Evolutionary conservation across 129 eudicot genomes (phyloP).

Genomic region (Lonicera japonica): DNA sequence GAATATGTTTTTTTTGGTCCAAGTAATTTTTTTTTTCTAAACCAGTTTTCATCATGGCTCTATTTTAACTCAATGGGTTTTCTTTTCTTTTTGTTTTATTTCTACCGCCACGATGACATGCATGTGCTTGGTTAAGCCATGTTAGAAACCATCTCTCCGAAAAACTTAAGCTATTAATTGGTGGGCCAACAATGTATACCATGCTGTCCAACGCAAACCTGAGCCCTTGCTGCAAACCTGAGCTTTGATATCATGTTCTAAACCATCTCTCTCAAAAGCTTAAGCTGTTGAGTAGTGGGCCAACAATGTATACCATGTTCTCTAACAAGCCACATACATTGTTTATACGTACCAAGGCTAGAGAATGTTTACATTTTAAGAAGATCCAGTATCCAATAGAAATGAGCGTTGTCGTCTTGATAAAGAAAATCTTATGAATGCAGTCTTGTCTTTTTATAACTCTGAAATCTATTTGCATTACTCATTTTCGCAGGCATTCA

Average conservation of each 20-base stretch:
- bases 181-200: too few species aligned
- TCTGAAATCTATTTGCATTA: constrained; percentile 14
- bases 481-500: constrained; percentile 55
- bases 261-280: too few species aligned
- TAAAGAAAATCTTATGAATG: not conserved
- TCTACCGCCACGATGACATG: not conserved
- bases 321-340: too few species aligned
- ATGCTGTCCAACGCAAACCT: too few species aligned
- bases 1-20: not conserved
- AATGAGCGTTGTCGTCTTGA: not conserved
- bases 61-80: not conserved
- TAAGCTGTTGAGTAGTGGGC: too few species aligned
- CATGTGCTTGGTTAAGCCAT: not conserved
- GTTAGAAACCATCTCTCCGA: too few species aligned
- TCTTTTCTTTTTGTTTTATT: not conserved
- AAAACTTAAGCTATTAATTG: too few species aligned
- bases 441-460: constrained; percentile 9
- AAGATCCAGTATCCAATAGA: not conserved
- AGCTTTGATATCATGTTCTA: too few species aligned
- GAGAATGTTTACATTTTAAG: not conserved
- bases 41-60: not conserved
- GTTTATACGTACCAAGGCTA: not conserved
- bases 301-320: too few species aligned
- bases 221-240: too few species aligned
- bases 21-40: not conserved